Evolutionary conservation across 1,139 yeast genomes (phyloP).

Genomic region (Casaregolazyma suthepensis): DNA sequence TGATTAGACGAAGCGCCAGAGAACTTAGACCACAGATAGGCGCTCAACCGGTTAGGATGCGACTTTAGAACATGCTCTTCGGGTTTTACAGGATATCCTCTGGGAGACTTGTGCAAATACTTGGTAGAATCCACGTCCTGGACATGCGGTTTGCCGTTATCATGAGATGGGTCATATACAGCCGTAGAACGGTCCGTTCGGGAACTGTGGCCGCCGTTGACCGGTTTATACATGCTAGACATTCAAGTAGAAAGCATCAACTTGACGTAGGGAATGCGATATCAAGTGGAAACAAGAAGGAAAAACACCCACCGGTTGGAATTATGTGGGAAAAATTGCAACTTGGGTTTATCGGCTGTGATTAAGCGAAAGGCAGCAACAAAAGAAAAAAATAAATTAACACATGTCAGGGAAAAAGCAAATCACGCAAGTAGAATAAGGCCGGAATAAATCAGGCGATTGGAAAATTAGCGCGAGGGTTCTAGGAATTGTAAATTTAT

Average conservation of each 20-base stretch:
- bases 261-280: not conserved
- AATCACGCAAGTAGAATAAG: not conserved
- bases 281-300: not conserved
- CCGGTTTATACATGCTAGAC: not conserved
- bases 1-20: not conserved
- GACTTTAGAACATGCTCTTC: not conserved
- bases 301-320: not conserved
- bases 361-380: not conserved
- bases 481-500: too few species aligned
- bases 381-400: not conserved
- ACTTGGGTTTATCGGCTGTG: not conserved
- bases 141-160: not conserved
- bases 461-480: not conserved
- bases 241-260: not conserved
- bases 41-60: not conserved
- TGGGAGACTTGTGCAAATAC: constrained; percentile 4
- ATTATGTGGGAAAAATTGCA: not conserved
- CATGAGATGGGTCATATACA: constrained; percentile 1
- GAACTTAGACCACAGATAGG: constrained; percentile 4
- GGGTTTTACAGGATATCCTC: constrained; percentile 3
- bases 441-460: not conserved
- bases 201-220: not conserved
- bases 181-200: constrained; percentile 1
- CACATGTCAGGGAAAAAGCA: not conserved
- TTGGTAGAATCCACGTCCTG: constrained; percentile 1